Evolutionary conservation across 495 filamentous ascomycete genomes (phyloP).

Genomic region (Pyronema omphalodes): DNA sequence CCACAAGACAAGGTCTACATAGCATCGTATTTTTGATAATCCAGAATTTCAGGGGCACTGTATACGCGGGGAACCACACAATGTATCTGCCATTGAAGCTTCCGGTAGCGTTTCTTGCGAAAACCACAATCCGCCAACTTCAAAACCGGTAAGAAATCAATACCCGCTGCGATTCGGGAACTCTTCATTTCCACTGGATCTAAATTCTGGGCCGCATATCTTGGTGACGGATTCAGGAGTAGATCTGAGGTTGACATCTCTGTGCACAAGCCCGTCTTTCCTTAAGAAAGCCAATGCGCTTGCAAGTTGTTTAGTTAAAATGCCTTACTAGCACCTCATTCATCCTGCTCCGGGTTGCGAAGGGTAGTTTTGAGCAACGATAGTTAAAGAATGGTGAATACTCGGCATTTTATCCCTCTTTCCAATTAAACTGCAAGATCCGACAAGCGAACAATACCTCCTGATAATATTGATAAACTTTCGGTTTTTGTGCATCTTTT

Average conservation of each 20-base stretch:
- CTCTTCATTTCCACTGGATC: conserved; percentile 11
- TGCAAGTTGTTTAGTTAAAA: conserved; percentile 85
- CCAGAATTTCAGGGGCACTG: conserved; percentile 95
- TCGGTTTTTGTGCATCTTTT: conserved; percentile 70
- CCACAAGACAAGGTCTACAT: conserved; percentile 95
- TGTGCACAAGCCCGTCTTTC: conserved; percentile 71
- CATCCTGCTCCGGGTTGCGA: conserved; percentile 53
- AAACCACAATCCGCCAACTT: conserved; percentile 97
- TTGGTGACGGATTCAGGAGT: conserved; percentile 65
- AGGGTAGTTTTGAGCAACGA: conserved; percentile 84
- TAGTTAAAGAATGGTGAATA: conserved; percentile 50
- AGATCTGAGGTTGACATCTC: conserved; percentile 92
- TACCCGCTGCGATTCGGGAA: conserved; percentile 36
- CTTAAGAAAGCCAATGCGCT: conserved; percentile 82
- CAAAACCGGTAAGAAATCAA: conserved; percentile 80
- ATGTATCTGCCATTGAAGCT: conserved; percentile 79
- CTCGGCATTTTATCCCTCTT: conserved; percentile 59
- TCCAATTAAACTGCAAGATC: conserved; percentile 89
- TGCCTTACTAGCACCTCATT: conserved; percentile 89
- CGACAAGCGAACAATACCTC: conserved; percentile 93
- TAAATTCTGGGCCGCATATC: conserved; percentile 27
- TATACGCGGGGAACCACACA: conserved; percentile 97
- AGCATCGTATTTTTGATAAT: conserved; percentile 93
- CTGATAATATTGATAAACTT: conserved; percentile 90
- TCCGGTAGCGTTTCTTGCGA: conserved; percentile 76